Base-by-base conservation (phyloP, 441 rosid species). In the Bocquillonia castaneifolia region DNA sequence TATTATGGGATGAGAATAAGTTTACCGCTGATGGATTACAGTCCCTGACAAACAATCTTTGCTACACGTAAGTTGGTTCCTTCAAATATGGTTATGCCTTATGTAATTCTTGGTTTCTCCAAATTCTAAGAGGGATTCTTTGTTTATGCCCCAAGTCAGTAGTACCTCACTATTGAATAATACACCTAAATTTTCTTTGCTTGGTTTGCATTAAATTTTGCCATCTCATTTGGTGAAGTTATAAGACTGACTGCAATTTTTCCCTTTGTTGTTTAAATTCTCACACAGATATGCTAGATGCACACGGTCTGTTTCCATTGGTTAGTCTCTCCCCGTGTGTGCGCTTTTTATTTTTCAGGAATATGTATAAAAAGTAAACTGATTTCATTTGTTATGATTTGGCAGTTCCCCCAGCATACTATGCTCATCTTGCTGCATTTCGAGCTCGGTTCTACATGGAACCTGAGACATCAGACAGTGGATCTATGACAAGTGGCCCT, bases 381-480 rank as follows among this genome's bases (percentile, higher is more conserved):
- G 47, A 39, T 13, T 26, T 10, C 3, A 9, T 5, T 28, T 62
- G 14, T 29, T 37, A 15, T 39, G 54, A 23, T 53, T 28, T 26
- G 71, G 74, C 83, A 93, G 99, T 93, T 40, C 97, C 99, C 2
- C 99, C 99, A 8, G 99, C 96, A 12, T 91, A 91, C 47, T 93
- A 93, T 65, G 99, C 99, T 1, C 99, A 93, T 78, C 92, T 93
- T 2, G 99, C 97, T 18, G 99, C 99, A 55, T 93, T 91, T 63
- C 82, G 97, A 70, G 99, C 99, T 39, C 89, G 96, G 31, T 93
- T 91, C 83, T 93, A 93, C 64, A 88, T 89, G 98, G 97, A 91
- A 53, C 96, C 96, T 0, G 97, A 89, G 82, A 88, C 98, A 8
- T 93, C 98, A n/a, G 98, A 93, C 77, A 88, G 97, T 65, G 98